Conservation (phyloP, 2,329 filamentous ascomycete genomes). For the Neoascochyta sp. region DNA sequence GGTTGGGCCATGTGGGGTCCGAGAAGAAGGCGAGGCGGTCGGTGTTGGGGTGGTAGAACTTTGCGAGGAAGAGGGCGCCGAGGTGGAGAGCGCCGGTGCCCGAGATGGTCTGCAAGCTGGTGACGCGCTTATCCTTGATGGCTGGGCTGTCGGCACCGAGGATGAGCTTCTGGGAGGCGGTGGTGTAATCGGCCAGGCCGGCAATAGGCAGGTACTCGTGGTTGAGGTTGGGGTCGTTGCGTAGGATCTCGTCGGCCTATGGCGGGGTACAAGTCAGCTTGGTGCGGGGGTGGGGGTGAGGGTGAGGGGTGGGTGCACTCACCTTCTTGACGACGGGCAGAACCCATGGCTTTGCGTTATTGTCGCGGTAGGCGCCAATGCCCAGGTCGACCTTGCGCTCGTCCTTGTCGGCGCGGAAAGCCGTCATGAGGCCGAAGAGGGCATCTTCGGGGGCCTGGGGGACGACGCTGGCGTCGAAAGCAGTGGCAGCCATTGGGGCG, state of each 20-base stretch:
- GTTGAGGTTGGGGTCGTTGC: constrained; percentile 84
- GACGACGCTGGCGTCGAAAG: constrained; percentile 72
- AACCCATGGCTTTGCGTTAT: constrained; percentile 96
- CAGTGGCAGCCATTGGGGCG: constrained; percentile 59
- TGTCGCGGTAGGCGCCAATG: constrained; percentile 90
- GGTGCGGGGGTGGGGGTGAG: neutral
- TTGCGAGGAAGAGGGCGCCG: constrained; percentile 87
- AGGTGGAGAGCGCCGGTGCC: constrained; percentile 94
- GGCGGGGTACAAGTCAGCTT: constrained; percentile 4
- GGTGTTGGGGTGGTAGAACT: constrained; percentile 70
- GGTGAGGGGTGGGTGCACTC: constrained; percentile 24
- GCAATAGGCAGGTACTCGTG: constrained; percentile 98
- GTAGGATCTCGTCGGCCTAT: constrained; percentile 86
- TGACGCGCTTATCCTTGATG: constrained; percentile 74
- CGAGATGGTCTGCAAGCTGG: constrained; percentile 90
- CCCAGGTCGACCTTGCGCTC: constrained; percentile 89
- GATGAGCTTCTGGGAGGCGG: constrained; percentile 86
- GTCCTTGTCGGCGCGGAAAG: constrained; percentile 73
- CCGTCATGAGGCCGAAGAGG: constrained; percentile 87
- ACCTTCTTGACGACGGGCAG: constrained; percentile 96
- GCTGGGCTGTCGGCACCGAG: constrained; percentile 77
- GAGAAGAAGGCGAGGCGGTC: constrained; percentile 82
- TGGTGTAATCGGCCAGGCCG: constrained; percentile 78
- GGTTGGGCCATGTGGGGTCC: constrained; percentile 96
- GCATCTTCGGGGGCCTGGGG: constrained; percentile 92